Base-by-base conservation (phyloP, 2,329 filamentous ascomycete genomes). In the Tolypocladium ovalisporum region DNA sequence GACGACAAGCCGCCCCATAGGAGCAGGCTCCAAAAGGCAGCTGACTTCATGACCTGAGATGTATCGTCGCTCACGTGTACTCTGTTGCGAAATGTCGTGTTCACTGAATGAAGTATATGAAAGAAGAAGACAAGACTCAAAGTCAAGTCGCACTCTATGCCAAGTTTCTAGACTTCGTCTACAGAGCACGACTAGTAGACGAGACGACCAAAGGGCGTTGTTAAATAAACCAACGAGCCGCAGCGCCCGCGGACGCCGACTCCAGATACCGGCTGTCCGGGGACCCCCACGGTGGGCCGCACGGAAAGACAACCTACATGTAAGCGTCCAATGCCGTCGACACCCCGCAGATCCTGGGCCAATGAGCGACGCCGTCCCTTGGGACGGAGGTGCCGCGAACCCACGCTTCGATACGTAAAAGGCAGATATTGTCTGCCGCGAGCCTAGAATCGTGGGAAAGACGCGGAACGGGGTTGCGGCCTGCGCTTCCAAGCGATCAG, bases 1-100 rank as follows among this genome's bases (percentile, higher is more conserved):
- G 60, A 59, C 3, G 66, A 63, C 57, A 68, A 57, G 13, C 65
- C 63, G 44, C 63, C 61, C 58, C 67, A 56, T 29, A 67, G 61
- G 52, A 71, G 57, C 44, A 68, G 55, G 56, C 63, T 63, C 36
- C 66, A 59, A 47, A 71, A 52, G 44, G 61, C 47, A 22, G 59
- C 39, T 22, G 59, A 56, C 58, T 63, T 70, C 69, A 71, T 70
- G 51, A 12, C 37, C 17, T 34, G 17, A 4, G 34, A 13, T 7
- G 15, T 29, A 17, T n/a, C 15, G 29, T 19, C 24, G 44, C 7
- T 49, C 44, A 10, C 15, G 24, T 29, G n/a, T 44, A 17, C 4
- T n/a, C n/a, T n/a, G 17, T 24, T 9, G 13, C 47, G 6, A 17
- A 12, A 4, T 32, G 13, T 17, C 13, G 2, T 32, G 27, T 49